A percentile compares a stretch with the other conserved stretches of the same genome.
phyloP scores from a whole-genome alignment of 306 rosid species.

The Sphenostylis stenocarpa region DNA sequence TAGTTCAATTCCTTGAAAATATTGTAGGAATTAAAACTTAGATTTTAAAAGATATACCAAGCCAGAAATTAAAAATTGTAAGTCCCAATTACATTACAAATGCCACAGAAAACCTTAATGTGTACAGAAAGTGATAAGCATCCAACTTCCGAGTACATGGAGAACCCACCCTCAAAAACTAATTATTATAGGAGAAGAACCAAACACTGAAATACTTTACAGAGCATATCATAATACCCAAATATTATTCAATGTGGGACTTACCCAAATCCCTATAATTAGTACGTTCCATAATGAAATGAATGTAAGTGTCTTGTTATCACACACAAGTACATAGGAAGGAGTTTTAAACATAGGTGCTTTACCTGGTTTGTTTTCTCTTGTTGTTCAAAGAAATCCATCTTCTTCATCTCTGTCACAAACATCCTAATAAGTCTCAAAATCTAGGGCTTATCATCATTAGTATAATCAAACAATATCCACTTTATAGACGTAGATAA shows the following conservation, averaged over 20 bases:
- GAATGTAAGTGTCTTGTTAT: background rate
- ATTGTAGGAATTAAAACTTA: background rate
- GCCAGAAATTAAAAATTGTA: constrained; percentile 9
- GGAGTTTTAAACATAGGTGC: constrained; percentile 2
- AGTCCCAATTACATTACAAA: background rate
- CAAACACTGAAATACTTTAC: no score
- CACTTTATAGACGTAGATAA: background rate
- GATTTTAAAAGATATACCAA: background rate
- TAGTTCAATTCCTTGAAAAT: constrained; percentile 1
- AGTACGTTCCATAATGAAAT: background rate
- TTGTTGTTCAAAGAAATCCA: constrained; percentile 39
- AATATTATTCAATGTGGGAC: no score
- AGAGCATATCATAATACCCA: no score
- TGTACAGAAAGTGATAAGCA: background rate
- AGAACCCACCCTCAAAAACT: no score
- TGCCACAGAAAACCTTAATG: background rate
- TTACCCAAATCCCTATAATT: no score
- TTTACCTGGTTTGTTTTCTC: constrained; percentile 44
- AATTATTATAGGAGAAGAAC: no score
- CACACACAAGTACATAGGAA: background rate
- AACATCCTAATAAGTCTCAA: constrained; percentile 29
- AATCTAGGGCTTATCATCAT: background rate
- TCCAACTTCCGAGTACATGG: no score
- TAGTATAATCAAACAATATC: constrained; percentile 1
- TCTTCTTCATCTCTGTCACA: constrained; percentile 42